Percentiles rank a stretch among this genome's conserved stretches.
phyloP scores from a whole-genome alignment of 441 rosid species.

The Erodium texanum region DNA sequence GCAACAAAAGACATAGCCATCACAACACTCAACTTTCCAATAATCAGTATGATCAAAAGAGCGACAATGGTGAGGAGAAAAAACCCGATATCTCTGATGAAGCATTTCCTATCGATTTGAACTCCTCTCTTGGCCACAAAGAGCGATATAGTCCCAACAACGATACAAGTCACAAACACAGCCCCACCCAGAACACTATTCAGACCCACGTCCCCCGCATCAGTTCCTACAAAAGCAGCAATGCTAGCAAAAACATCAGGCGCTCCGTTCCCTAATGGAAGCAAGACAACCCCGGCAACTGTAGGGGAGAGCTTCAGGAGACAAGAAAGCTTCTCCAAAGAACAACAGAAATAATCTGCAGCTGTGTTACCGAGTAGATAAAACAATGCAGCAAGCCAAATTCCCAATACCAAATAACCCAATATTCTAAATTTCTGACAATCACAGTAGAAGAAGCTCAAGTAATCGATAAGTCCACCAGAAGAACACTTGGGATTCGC shows the following conservation, averaged over 20 bases:
- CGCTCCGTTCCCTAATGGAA: conserved; percentile 25
- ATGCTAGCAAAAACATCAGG: conserved; percentile 27
- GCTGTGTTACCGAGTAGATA: conserved; percentile 25
- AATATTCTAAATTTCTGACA: conserved; percentile 12
- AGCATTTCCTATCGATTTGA: conserved; percentile 32
- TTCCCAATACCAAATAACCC: conserved; percentile 18
- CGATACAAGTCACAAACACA: conserved; percentile 24
- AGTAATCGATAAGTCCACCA: conserved; percentile 20
- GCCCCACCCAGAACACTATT: conserved; percentile 26
- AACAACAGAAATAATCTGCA: conserved; percentile 24
- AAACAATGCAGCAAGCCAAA: conserved; percentile 24
- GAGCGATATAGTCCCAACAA: conserved; percentile 27
- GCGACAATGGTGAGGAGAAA: conserved; percentile 27
- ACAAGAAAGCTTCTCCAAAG: conserved; percentile 24
- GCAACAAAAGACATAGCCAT: conserved; percentile 21
- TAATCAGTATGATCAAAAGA: too few relatives aligned
- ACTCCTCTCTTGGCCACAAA: conserved; percentile 25
- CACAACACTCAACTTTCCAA: too few relatives aligned
- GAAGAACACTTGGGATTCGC: conserved; percentile 25
- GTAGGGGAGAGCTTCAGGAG: conserved; percentile 20
- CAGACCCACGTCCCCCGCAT: conserved; percentile 22
- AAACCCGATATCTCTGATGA: conserved; percentile 31
- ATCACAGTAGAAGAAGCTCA: conserved; percentile 22
- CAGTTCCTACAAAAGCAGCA: conserved; percentile 25
- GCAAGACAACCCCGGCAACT: conserved; percentile 21